Base-by-base conservation (phyloP, 257 asterid genomes). In the Ligustrum vulgare region DNA sequence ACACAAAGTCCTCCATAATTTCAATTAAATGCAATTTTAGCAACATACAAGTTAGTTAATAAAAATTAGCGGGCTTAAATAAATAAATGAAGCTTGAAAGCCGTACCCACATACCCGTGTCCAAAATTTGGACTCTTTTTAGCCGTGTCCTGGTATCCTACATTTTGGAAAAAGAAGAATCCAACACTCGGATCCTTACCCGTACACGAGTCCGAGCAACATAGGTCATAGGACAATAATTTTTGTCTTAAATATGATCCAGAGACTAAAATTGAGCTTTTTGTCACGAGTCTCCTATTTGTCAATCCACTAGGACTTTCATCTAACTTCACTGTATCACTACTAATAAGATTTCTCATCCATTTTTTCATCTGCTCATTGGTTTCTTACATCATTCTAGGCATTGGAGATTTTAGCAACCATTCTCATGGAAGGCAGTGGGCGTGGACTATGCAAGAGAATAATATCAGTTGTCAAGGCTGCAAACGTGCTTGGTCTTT, bases 401-500 rank as follows among this genome's bases (percentile, higher is more conserved):
- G 90, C 86, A 35, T 84, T 92, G 89, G 97, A 91, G 88, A 82
- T 88, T 81, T 82, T 95, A 81, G 79, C 91, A 56, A 74, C 79
- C 76, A 80, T 86, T 76, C 86, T 89, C 23, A 68, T 77, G 49
- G 96, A 93, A 80, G 98, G 97, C 75, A 82, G 90, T 69, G 99
- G 97, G 12, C 91, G 87, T 32, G 96, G 96, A 78, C 79, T 95
- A 54, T 95, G 96, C 82, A 91, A 86, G 85, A 82, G 93, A 84
- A 88, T 95, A 71, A 77, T 89, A 82, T 87, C 99, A 70, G 91
- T 95, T 77, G 98, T 91, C 79, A 95, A 87, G 87, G 87, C 96
- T 64, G 98, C 98, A 71, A 91, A 95, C 73, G 83, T 93, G 75
- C 87, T 95, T 75, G 99, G 98, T 72, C 91, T 95, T 79, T 75